These are phyloP conservation scores for Lepraria neglecta DNA, from an alignment of 495 filamentous ascomycete species.

Conservation along the genomic window DNA sequence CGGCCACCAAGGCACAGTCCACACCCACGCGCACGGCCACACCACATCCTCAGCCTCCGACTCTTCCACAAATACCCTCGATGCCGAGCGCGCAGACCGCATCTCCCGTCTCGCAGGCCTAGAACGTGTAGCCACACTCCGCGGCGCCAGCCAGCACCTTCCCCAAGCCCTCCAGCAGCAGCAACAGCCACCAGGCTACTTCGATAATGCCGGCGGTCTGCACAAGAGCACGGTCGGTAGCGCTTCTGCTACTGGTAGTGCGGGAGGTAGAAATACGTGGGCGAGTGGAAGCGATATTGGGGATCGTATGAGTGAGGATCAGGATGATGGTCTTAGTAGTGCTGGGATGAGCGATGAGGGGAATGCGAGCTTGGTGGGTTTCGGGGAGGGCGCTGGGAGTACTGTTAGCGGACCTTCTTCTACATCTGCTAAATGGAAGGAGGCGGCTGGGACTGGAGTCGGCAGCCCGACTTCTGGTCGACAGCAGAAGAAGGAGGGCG, in stretches of 20 bases:
- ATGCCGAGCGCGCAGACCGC: slow-evolving; percentile 87
- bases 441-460: slow-evolving; percentile 6
- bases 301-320: slow-evolving; percentile 68
- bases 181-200: slow-evolving; percentile 51
- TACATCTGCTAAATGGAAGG: slow-evolving; percentile 24
- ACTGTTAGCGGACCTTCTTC: slow-evolving; percentile 69
- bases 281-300: slow-evolving; percentile 56
- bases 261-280: slow-evolving; percentile 71
- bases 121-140: slow-evolving; percentile 67
- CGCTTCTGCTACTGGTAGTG: slow-evolving; percentile 69
- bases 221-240: slow-evolving; percentile 74
- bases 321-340: slow-evolving; percentile 53
- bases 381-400: slow-evolving; percentile 80
- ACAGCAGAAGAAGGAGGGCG: slow-evolving; percentile 21
- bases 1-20: slow-evolving; percentile 71
- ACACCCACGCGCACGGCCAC: slow-evolving; percentile 50
- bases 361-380: slow-evolving; percentile 68
- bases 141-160: slow-evolving; percentile 39
- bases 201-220: slow-evolving; percentile 56
- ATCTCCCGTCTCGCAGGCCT: slow-evolving; percentile 86
- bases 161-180: slow-evolving; percentile 28
- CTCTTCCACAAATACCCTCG: slow-evolving; percentile 61
- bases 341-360: slow-evolving; percentile 76
- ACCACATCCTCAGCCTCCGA: slow-evolving; percentile 44
- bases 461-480: slow-evolving; percentile 15